These are phyloP conservation scores for Diphasiastrum complanatum DNA, from an alignment of 83 land plant species.

Conservation along the genomic window DNA sequence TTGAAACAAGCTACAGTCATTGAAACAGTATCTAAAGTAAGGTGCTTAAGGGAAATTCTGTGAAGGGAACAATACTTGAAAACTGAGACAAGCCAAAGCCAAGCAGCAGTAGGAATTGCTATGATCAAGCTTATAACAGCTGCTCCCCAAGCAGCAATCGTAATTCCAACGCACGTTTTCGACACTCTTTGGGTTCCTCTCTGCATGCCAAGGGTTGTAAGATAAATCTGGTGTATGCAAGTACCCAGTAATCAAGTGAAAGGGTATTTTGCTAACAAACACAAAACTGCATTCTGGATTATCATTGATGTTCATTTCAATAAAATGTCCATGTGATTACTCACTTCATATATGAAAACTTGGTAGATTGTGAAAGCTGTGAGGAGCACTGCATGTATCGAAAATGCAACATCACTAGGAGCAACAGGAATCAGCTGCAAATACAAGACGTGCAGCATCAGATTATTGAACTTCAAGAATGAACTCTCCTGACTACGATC, in stretches of 20 bases:
- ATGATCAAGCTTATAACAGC: conserved; percentile 53
- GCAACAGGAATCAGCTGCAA: conserved; percentile 96
- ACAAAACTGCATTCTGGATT: background rate
- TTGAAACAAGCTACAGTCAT: background rate
- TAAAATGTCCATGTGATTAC: conserved; percentile 3
- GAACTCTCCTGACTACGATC: background rate
- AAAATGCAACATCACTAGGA: conserved; percentile 92
- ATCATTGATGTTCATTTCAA: conserved; percentile 2
- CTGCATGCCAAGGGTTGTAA: too few relatives aligned
- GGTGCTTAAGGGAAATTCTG: too few relatives aligned
- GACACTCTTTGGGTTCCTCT: conserved; percentile 72
- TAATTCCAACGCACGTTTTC: conserved; percentile 34
- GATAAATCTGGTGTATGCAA: too few relatives aligned
- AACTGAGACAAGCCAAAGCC: conserved; percentile 70
- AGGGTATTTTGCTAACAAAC: background rate
- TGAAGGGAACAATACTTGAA: too few relatives aligned
- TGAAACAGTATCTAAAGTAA: background rate
- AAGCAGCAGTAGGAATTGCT: conserved; percentile 51
- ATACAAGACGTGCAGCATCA: too few relatives aligned
- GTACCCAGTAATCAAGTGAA: background rate
- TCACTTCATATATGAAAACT: conserved; percentile 66
- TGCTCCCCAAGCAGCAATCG: conserved; percentile 41
- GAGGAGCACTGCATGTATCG: conserved; percentile 80
- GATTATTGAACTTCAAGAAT: conserved; percentile 9
- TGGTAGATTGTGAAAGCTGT: conserved; percentile 60